Evolutionary conservation across 2,329 filamentous ascomycete genomes (phyloP).

Genomic region (Trichoderma oligosporum): DNA sequence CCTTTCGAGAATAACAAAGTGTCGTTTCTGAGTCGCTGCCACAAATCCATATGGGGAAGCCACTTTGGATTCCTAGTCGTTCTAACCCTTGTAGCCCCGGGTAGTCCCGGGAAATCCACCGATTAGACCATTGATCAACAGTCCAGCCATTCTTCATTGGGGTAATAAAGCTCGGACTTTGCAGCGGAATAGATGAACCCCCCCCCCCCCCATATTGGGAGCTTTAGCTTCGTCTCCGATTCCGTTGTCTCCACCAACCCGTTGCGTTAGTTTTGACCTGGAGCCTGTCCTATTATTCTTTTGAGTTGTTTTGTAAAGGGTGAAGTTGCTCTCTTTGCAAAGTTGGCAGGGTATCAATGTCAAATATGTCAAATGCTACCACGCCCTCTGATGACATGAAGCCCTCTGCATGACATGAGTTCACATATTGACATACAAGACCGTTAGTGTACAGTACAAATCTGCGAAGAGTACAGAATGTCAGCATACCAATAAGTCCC

Average conservation of each 20-base stretch:
- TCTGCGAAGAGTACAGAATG: too few relatives aligned
- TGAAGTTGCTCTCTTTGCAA: background rate
- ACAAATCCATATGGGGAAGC: constrained; percentile 10
- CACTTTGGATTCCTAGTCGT: constrained; percentile 3
- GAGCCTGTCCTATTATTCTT: background rate
- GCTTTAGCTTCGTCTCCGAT: background rate
- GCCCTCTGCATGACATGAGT: background rate
- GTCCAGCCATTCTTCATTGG: constrained; percentile 14
- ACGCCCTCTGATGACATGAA: constrained; percentile 18
- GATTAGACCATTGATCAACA: background rate
- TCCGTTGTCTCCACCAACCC: background rate
- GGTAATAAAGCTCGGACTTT: constrained; percentile 15
- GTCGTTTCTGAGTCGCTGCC: background rate
- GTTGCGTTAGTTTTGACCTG: background rate
- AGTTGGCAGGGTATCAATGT: constrained; percentile 3
- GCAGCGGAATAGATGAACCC: constrained; percentile 12
- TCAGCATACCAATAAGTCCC: too few relatives aligned
- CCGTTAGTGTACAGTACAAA: too few relatives aligned
- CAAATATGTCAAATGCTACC: constrained; percentile 12
- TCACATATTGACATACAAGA: background rate
- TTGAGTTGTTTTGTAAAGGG: background rate
- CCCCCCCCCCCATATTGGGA: too few relatives aligned
- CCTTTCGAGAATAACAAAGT: background rate
- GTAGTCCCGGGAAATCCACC: background rate
- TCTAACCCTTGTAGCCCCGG: background rate